Evolutionary conservation across 768 basidiomycete species (phyloP), one percentile per base, ranked within the genome.

Genomic region (Lactifluus volemus): DNA sequence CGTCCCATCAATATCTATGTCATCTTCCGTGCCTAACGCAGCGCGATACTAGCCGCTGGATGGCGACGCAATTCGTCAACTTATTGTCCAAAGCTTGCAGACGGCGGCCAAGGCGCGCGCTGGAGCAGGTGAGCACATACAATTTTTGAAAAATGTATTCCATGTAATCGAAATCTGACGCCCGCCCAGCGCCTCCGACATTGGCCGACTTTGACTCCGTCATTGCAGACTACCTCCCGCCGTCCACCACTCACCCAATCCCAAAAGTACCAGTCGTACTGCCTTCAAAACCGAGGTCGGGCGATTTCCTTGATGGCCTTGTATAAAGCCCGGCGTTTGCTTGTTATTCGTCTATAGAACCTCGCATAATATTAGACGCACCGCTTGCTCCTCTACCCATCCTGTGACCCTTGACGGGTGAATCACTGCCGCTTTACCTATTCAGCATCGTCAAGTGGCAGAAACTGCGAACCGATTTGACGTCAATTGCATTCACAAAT

Each of bases 211-310:
- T 92, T 66, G 85, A 91, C 69, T 84, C 87, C 6, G 72, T 92
- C 54, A 77, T 91, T 52, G 81, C 82, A 2, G 89, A 90, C 71
- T 92, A 92, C 69, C 74, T 84, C 25, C 84, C 83, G 19, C 64
- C 75, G 10, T 25, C 73, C 6, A 32, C 64, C 3, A 30, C 62
- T 29, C 30, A 65, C 11, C 53, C 68, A 21, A 19, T 66, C 38
- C 57, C 67, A 7, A 62, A 58, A 19, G 30, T 48, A 42, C 55
- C 55, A 49, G 56, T 49, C 36, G 60, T 67, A 49, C 60, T 65
- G 41, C 53, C 67, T 42, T 58, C 67, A 54, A 70, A 62, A 66
- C 50, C 54, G 44, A 39, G 34, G 5, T 53, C 53, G 50, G 15
- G 14, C 17, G 59, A 65, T 32, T 64, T 60, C 53, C 56, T 67